Evolutionary conservation across 371 early-diverging fungal genomes (phyloP).

Genomic region (Mucor indicus): DNA sequence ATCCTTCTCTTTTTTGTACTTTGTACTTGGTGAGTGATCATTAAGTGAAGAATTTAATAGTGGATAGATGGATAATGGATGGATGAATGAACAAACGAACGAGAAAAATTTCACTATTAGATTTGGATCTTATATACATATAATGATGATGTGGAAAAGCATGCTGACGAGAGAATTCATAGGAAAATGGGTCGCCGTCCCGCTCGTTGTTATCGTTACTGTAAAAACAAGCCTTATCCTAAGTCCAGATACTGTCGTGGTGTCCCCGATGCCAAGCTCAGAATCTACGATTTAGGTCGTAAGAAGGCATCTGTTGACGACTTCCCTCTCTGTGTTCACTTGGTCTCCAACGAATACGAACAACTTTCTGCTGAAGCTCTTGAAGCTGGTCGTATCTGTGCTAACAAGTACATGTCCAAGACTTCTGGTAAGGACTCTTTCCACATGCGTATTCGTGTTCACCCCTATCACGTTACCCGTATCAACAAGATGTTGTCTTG

Average conservation of each 20-base stretch:
- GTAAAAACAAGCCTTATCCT: constrained; percentile 99
- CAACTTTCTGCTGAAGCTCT: constrained; percentile 99
- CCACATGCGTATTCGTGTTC: constrained; percentile 99
- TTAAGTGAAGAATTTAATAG: neutral
- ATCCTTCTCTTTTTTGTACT: constrained; percentile 27
- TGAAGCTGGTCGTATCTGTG: constrained; percentile 99
- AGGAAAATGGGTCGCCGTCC: constrained; percentile 90
- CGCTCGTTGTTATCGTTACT: constrained; percentile 99
- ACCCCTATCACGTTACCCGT: constrained; percentile 99
- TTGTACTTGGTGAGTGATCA: constrained; percentile 28
- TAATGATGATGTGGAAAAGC: neutral
- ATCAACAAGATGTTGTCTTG: constrained; percentile 99
- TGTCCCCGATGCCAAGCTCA: constrained; percentile 99
- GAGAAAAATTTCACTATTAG: constrained; percentile 2
- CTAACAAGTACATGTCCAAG: constrained; percentile 99
- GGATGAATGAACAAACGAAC: constrained; percentile 4
- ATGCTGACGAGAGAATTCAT: neutral
- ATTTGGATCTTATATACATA: neutral
- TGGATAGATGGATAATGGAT: constrained; percentile 3
- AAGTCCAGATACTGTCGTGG: constrained; percentile 99
- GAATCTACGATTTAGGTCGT: constrained; percentile 98
- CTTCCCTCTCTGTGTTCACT: constrained; percentile 97
- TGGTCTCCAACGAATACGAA: constrained; percentile 98
- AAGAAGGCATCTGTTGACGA: constrained; percentile 99
- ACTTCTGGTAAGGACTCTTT: constrained; percentile 99